A percentile compares a stretch with the other conserved stretches of the same genome.
phyloP scores from a whole-genome alignment of 176 grass and related monocot genomes.

The Carex scoparia region DNA sequence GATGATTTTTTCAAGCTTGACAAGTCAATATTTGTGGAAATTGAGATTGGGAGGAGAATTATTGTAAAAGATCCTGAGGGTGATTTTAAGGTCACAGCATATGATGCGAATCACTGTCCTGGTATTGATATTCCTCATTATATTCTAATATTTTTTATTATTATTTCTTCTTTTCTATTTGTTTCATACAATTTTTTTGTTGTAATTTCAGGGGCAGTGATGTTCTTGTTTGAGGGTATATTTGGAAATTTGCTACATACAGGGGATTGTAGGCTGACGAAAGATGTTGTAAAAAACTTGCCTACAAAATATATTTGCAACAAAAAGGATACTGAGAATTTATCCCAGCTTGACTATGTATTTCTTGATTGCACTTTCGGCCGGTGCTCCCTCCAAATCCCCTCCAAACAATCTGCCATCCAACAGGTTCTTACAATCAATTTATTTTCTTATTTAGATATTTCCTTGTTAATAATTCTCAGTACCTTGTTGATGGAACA shows the following conservation, averaged over 20 bases:
- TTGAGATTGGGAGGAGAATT: constrained; percentile 38
- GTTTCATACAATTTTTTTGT: neutral
- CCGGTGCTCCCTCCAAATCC: constrained; percentile 49
- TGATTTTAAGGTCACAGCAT: constrained; percentile 52
- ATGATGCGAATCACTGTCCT: constrained; percentile 71
- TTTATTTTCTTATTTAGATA: neutral
- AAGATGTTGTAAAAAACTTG: constrained; percentile 37
- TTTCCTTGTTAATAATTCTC: neutral
- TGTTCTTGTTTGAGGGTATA: constrained; percentile 72
- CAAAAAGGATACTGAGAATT: constrained; percentile 15
- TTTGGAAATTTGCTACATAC: constrained; percentile 61
- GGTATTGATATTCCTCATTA: constrained; percentile 12
- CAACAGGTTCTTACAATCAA: constrained; percentile 36
- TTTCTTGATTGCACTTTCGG: constrained; percentile 82
- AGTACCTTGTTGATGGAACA: neutral
- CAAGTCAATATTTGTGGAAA: constrained; percentile 42
- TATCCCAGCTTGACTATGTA: constrained; percentile 40
- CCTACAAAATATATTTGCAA: constrained; percentile 28
- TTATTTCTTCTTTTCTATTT: neutral
- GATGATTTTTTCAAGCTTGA: constrained; percentile 31
- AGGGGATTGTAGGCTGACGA: constrained; percentile 61
- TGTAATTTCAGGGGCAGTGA: constrained; percentile 46
- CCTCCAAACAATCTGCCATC: constrained; percentile 46
- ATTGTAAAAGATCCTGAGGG: constrained; percentile 43
- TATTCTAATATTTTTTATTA: neutral